Conservation (phyloP, 83 land plant species). For the Diphasiastrum complanatum region DNA sequence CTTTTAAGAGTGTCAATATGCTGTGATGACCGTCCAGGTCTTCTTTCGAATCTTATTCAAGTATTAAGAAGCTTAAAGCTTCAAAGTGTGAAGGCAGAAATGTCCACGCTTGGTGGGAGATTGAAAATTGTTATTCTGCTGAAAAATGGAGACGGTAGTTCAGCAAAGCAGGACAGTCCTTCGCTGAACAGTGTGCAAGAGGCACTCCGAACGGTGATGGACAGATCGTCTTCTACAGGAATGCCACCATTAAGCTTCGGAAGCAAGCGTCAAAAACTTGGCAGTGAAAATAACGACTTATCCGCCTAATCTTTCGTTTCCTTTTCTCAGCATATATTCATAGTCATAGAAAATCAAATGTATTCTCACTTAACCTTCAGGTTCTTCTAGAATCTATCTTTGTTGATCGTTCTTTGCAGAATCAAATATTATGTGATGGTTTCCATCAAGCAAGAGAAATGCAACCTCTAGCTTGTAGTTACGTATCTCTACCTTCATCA, state of each 20-base stretch:
- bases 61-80: slow-evolving; percentile 50
- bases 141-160: slow-evolving; percentile 36
- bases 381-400: too few relatives aligned
- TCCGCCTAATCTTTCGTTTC: too few relatives aligned
- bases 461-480: too few relatives aligned
- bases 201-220: slow-evolving; percentile 18
- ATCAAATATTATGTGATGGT: too few relatives aligned
- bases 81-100: slow-evolving; percentile 63
- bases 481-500: too few relatives aligned
- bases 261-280: too few relatives aligned
- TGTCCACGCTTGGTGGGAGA: slow-evolving; percentile 76
- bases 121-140: slow-evolving; percentile 57
- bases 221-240: slow-evolving; percentile 8
- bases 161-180: background rate
- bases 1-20: slow-evolving; percentile 64
- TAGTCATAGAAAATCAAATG: too few relatives aligned
- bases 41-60: slow-evolving; percentile 62
- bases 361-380: too few relatives aligned
- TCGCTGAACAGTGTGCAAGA: slow-evolving; percentile 10
- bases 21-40: slow-evolving; percentile 76
- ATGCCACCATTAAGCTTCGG: background rate
- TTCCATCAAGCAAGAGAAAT: too few relatives aligned
- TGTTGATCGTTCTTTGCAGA: too few relatives aligned
- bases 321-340: too few relatives aligned
- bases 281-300: too few relatives aligned